These are phyloP conservation scores for Sugiyamaella grinbergsii DNA, from an alignment of 1,139 yeast species.

Conservation along the genomic window DNA sequence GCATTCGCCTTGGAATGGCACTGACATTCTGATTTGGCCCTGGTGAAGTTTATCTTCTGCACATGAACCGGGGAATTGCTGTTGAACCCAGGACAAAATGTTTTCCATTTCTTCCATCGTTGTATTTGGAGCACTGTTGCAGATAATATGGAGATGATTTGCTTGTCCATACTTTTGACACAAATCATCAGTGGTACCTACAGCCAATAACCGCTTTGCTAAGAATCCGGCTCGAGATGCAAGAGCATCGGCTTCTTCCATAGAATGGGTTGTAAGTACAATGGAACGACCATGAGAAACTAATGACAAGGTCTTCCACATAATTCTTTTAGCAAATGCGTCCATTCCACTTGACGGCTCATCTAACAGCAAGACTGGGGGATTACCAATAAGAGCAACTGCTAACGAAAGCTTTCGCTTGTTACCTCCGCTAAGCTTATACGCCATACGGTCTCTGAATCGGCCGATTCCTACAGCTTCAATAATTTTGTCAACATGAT, in stretches of 20 bases:
- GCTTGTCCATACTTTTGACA: constrained; percentile 37
- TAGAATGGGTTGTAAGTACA: constrained; percentile 44
- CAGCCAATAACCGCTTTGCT: constrained; percentile 40
- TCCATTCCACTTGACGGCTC: constrained; percentile 94
- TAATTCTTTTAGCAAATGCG: constrained; percentile 54
- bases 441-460: constrained; percentile 40
- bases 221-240: constrained; percentile 45
- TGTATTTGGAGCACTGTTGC: constrained; percentile 37
- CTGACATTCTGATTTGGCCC: constrained; percentile 41
- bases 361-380: constrained; percentile 84
- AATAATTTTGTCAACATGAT: constrained; percentile 71
- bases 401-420: constrained; percentile 96
- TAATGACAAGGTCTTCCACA: constrained; percentile 43
- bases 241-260: constrained; percentile 47
- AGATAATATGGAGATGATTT: constrained; percentile 40
- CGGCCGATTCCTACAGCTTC: constrained; percentile 43
- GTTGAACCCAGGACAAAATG: constrained; percentile 31
- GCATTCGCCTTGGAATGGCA: constrained; percentile 28
- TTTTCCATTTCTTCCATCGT: constrained; percentile 33
- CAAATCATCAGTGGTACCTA: constrained; percentile 40
- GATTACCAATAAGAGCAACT: constrained; percentile 94
- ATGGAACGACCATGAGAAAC: constrained; percentile 42
- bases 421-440: constrained; percentile 90
- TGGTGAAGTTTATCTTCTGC: constrained; percentile 40
- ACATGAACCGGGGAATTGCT: constrained; percentile 32